Base-by-base conservation (phyloP, 257 asterid genomes). In the Ligustrum vulgare region DNA sequence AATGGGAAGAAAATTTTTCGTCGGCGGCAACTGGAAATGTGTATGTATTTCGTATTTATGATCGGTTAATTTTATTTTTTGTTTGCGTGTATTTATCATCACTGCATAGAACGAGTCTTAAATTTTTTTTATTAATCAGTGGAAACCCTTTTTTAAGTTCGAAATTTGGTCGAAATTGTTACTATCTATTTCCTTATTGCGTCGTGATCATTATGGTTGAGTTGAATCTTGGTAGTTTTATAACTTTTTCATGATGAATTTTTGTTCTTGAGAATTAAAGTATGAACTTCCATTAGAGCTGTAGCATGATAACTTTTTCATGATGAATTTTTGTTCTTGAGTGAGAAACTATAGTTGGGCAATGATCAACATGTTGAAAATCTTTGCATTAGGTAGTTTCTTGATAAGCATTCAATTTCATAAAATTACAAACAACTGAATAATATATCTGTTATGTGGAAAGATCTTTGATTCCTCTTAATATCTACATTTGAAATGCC, bases 21-120 rank as follows among this genome's bases (percentile, higher is more conserved):
- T 84, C 68, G 88, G 88, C 32, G 88, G 85, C 72, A 84, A 84
- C 80, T 84, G 85, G 88, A 84, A 84, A 81, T 84, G 86, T 80
- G 85, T 84, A 73, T 13, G 84, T 47, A 6, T 25, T 11, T 41
- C 11, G 49, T 41, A 41, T 10, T 33, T 25, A 37, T 3, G n/a
- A 36, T 23, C 37, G 11, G 8, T 34, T 56, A 11, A 13, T 20
- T 15, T 70, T 69, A 43, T 43, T 10, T 13, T 23, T 1, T 2
- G 43, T 70, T 18, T n/a, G 12, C 22, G 16, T 13, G 33, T 11
- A 6, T 5, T 4, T 10, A 37, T 35, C 33, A 8, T 39, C 45
- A 18, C 72, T 15, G 62, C 35, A 18, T 20, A 45, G 23, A 20
- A 45, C 56, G 20, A 45, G 16, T 28, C 1, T 70, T 8, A 49